Base-by-base conservation (phyloP, 2,329 filamentous ascomycete species). In the Aspergillus tanneri region DNA sequence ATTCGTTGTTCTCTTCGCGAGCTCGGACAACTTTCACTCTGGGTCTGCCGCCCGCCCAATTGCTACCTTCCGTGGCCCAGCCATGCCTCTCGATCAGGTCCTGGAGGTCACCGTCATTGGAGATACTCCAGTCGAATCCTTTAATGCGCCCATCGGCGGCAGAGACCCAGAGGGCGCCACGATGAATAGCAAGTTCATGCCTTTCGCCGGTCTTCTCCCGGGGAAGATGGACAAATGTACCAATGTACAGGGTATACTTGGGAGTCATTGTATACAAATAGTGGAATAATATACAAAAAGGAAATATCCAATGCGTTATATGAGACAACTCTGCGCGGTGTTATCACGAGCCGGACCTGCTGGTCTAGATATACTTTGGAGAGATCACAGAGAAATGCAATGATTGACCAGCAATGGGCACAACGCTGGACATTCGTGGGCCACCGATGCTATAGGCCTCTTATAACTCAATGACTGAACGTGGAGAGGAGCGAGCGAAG, bases 151-250 rank as follows among this genome's bases (percentile, higher is more conserved):
- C 68, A 52, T 66, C 59, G 18, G 52, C 35, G 16, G 54, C 49
- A 22, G 60, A 63, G 12, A 70, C 70, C 67, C 66, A 70, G 19
- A 61, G 71, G 55, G 44, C 48, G 66, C 74, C 60, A 80, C 83
- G 40, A 70, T 75, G 49, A 74, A 84, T 42, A 62, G 63, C 52
- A 71, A 80, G 59, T 76, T 74, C 10, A 79, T 82, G 52, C 68
- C 78, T 58, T 78, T 43, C 38, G 12, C 41, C 47, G 16, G 46
- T 37, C 5, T 70, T 50, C 73, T 66, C 18, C 63, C 75, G 59
- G 63, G 73, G 62, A 65, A 80, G 61, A 28, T 86, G 80, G 10
- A 85, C 77, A 59, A 87, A 86, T 0, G 80, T 76, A 10, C 85
- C 85, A 16, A 77, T 53, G 59, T 83, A 87, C 37, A 87, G 62